A percentile compares a stretch with the other conserved stretches of the same genome.
phyloP scores from a whole-genome alignment of 2,329 filamentous ascomycete genomes.

The Lojkania enalia region DNA sequence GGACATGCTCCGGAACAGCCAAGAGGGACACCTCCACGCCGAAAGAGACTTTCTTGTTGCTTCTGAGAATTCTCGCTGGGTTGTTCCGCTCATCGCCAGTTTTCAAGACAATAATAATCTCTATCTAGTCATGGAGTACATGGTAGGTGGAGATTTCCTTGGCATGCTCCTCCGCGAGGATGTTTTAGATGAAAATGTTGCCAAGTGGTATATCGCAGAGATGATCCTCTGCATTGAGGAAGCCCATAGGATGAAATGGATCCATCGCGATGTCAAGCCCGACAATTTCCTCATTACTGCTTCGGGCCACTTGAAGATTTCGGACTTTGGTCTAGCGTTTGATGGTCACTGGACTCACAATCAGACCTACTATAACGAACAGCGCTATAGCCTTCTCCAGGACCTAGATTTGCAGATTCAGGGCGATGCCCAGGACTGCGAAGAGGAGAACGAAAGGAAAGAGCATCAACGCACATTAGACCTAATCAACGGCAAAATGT shows the following conservation, averaged over 20 bases:
- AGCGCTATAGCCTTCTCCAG: conserved; percentile 77
- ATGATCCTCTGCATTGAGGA: conserved; percentile 97
- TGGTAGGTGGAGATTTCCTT: conserved; percentile 94
- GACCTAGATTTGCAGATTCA: conserved; percentile 73
- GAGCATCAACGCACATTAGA: conserved; percentile 30
- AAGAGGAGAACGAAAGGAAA: conserved; percentile 49
- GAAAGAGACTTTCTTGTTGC: conserved; percentile 91
- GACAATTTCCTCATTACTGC: conserved; percentile 94
- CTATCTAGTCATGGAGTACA: conserved; percentile 97
- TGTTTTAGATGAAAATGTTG: conserved; percentile 74
- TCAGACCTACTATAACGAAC: conserved; percentile 80
- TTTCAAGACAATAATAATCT: conserved; percentile 85
- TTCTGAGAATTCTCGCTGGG: conserved; percentile 86
- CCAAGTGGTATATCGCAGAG: conserved; percentile 88
- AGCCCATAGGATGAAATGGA: conserved; percentile 83
- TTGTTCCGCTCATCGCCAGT: conserved; percentile 82
- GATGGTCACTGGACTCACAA: conserved; percentile 95
- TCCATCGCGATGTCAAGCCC: conserved; percentile 94
- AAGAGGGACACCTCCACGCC: conserved; percentile 89
- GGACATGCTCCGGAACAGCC: conserved; percentile 85
- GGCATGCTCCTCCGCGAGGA: conserved; percentile 84
- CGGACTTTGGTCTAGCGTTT: conserved; percentile 94
- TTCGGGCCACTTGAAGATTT: conserved; percentile 90
- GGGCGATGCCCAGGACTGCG: conserved; percentile 72
- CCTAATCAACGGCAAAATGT: conserved; percentile 39